Conservation (phyloP, 2,329 filamentous ascomycete species). For the Sclerotiophoma versabilis region DNA sequence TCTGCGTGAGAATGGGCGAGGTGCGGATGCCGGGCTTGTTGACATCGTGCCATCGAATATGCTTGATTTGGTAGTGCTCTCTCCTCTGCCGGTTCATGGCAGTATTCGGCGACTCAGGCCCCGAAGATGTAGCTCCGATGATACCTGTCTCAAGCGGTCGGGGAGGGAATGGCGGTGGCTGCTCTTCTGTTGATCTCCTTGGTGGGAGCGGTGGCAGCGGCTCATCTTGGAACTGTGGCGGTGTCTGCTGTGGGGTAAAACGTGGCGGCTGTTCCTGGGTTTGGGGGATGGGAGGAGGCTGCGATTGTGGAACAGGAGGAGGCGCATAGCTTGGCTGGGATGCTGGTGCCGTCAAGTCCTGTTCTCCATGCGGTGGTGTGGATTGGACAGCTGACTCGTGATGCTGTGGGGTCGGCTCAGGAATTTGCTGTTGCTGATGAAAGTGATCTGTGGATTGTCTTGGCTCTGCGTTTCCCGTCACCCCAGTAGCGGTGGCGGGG, state of each 20-base stretch:
- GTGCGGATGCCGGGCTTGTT: constrained; percentile 67
- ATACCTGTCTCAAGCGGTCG: constrained; percentile 38
- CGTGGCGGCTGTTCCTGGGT: constrained; percentile 7
- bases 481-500: constrained; percentile 26
- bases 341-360: not conserved
- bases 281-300: constrained; percentile 9
- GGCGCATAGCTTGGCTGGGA: constrained; percentile 5
- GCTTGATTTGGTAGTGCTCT: constrained; percentile 93
- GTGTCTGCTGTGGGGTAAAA: constrained; percentile 9
- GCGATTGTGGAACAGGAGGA: constrained; percentile 6
- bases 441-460: not conserved
- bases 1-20: constrained; percentile 92
- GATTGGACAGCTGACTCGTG: not conserved
- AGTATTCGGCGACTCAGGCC: constrained; percentile 51
- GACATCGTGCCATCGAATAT: constrained; percentile 82
- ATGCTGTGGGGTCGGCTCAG: not conserved
- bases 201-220: constrained; percentile 44
- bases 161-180: constrained; percentile 44
- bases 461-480: constrained; percentile 21
- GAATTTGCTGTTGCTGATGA: constrained; percentile 4
- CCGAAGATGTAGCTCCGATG: constrained; percentile 22
- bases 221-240: constrained; percentile 25
- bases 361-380: constrained; percentile 1
- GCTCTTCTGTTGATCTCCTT: constrained; percentile 44
- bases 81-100: constrained; percentile 57